Conservation (phyloP, 192 early-diverging fungal species). For the Coemansia sp. region DNA sequence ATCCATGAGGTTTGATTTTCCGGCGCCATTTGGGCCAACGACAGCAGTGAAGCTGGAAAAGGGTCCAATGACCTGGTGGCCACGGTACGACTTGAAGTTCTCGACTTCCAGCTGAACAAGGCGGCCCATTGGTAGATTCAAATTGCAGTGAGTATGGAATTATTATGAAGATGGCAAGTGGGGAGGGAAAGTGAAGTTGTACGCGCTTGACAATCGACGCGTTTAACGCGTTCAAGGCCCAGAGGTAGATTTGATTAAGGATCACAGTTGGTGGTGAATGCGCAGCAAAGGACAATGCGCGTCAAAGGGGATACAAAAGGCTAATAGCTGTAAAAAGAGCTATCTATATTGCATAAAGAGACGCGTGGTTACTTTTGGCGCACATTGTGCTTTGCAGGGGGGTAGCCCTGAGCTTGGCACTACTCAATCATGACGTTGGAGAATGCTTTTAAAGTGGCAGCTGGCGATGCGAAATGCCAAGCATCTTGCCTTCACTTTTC, state of each 20-base stretch:
- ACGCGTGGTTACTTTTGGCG: not conserved
- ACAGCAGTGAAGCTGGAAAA: conserved; percentile 91
- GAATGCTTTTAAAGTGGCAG: not conserved
- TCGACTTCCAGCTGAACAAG: conserved; percentile 90
- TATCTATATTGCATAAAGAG: not conserved
- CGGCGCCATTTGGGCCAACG: conserved; percentile 92
- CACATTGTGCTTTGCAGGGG: not conserved
- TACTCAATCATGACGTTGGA: not conserved
- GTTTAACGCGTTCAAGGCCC: not conserved
- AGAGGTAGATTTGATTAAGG: not conserved
- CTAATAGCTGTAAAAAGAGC: too few species aligned
- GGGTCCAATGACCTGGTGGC: conserved; percentile 90
- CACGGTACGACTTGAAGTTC: conserved; percentile 99
- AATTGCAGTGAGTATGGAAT: not conserved
- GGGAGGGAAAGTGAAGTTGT: not conserved
- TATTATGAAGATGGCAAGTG: not conserved
- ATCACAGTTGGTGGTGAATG: not conserved
- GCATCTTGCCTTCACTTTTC: not conserved
- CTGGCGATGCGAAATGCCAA: not conserved
- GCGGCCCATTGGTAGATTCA: conserved; percentile 62
- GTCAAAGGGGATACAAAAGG: too few species aligned
- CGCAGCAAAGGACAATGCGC: conserved; percentile 2
- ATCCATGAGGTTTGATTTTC: conserved; percentile 99
- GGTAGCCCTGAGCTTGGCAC: not conserved
- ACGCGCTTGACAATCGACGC: not conserved